Base-by-base conservation (phyloP, 75 land plant genomes). In the Gnetum montanum region DNA sequence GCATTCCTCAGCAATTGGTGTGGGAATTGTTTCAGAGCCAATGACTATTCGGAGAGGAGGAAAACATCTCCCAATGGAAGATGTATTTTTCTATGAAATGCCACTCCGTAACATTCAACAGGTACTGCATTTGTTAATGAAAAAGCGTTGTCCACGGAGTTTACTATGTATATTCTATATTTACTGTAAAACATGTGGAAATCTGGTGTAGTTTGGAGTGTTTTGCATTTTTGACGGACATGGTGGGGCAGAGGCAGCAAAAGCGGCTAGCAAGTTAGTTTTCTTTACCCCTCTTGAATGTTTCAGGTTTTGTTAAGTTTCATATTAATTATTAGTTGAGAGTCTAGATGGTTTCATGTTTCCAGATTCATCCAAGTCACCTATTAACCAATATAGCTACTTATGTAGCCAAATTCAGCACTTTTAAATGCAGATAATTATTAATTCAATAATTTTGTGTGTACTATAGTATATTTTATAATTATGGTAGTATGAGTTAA, bases 141-240 rank as follows among this genome's bases (percentile, higher is more conserved):
- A n/a, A n/a, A n/a, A n/a, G n/a, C n/a, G n/a, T n/a, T n/a, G n/a
- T n/a, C n/a, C n/a, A n/a, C n/a, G n/a, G n/a, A n/a, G n/a, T n/a
- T n/a, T n/a, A n/a, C n/a, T n/a, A n/a, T n/a, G n/a, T n/a, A n/a
- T n/a, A n/a, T n/a, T n/a, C n/a, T n/a, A n/a, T n/a, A n/a, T n/a
- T n/a, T n/a, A n/a, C n/a, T n/a, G n/a, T n/a, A n/a, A n/a, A n/a
- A n/a, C n/a, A n/a, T n/a, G n/a, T n/a, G n/a, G n/a, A n/a, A n/a
- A n/a, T 48, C 1, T 45, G 25, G 36, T 49, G 71, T 88, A 86
- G 85, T 86, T 95, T 78, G 99, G 99, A 34, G 52, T 90, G 5
- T 89, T 90, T 70, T 78, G 88, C 43, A 83, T 95, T 8, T 95
- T 84, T 74, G 99, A 90, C 81, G 99, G 99, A 27, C 99, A 95